These are phyloP conservation scores for Raddia distichophylla DNA, from an alignment of 176 grass and related monocot genomes.

Conservation along the genomic window DNA sequence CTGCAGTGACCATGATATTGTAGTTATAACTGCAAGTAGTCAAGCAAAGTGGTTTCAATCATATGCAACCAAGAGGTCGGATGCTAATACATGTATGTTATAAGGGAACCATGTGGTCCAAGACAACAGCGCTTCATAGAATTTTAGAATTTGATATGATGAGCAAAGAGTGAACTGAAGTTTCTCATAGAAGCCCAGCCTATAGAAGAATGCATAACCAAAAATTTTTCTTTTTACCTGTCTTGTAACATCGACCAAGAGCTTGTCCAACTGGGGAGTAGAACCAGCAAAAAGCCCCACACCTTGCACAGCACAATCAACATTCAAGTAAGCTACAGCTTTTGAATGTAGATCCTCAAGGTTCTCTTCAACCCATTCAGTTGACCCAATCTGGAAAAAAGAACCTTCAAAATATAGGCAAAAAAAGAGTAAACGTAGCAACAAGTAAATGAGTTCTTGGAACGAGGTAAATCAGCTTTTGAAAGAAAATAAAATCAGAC, in stretches of 20 bases:
- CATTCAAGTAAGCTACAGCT: slow-evolving; percentile 96
- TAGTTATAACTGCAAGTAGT: not conserved
- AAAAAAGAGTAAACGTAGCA: slow-evolving; percentile 25
- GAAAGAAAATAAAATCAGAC: not conserved
- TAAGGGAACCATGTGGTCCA: not conserved
- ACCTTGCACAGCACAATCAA: slow-evolving; percentile 99
- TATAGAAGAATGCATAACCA: slow-evolving; percentile 31
- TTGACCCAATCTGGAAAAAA: slow-evolving; percentile 75
- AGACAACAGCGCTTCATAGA: not conserved
- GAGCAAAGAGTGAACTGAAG: slow-evolving; percentile 18
- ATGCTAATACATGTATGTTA: slow-evolving; percentile 4
- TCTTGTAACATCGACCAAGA: slow-evolving; percentile 75
- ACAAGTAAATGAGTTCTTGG: slow-evolving; percentile 32
- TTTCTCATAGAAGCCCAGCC: slow-evolving; percentile 12
- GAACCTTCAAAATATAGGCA: slow-evolving; percentile 35
- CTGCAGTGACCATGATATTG: not conserved
- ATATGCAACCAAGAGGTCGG: slow-evolving; percentile 2
- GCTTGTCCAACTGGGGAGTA: slow-evolving; percentile 86
- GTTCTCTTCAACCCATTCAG: slow-evolving; percentile 94
- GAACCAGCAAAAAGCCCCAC: slow-evolving; percentile 72
- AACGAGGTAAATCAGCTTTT: not conserved
- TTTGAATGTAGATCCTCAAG: slow-evolving; percentile 81
- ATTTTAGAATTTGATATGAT: not conserved
- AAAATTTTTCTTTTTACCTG: slow-evolving; percentile 54
- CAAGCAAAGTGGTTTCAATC: slow-evolving; percentile 11